Percentiles rank a stretch among this genome's conserved stretches.
Evolutionary conservation across 1,284 basidiomycete genomes (phyloP).

Genomic region (Ceratobasidium papillatum): DNA sequence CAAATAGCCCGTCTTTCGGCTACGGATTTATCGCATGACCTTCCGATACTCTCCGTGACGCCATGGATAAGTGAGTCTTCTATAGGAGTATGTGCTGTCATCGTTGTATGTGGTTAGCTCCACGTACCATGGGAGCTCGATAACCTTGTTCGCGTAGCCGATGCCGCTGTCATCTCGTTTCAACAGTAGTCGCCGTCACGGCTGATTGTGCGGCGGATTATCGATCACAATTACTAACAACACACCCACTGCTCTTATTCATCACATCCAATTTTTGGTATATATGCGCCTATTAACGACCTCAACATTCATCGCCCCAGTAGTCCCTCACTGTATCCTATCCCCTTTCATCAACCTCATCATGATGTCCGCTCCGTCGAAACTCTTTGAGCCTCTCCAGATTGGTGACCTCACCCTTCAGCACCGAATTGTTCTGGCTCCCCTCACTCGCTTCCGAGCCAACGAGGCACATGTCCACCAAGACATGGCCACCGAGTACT

Average conservation of each 20-base stretch:
- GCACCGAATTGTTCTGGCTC: constrained; percentile 61
- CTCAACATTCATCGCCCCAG: neutral
- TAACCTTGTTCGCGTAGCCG: neutral
- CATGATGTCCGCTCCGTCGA: constrained; percentile 15
- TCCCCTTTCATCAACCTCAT: constrained; percentile 55
- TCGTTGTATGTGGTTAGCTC: too few species aligned
- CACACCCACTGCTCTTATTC: neutral
- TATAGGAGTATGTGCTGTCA: neutral
- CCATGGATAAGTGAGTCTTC: neutral
- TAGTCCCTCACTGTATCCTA: constrained; percentile 51
- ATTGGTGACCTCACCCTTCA: constrained; percentile 56
- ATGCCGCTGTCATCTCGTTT: neutral
- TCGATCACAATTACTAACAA: neutral
- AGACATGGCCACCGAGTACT: constrained; percentile 48
- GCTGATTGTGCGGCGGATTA: neutral
- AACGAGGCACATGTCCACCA: constrained; percentile 47
- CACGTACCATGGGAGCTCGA: too few species aligned
- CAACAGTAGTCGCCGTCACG: too few species aligned
- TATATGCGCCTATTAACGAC: neutral
- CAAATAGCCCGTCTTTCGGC: neutral
- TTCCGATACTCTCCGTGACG: neutral
- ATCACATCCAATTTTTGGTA: too few species aligned
- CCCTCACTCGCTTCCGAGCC: constrained; percentile 57
- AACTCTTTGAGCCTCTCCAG: constrained; percentile 58
- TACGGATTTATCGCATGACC: neutral